Percentiles rank a stretch among this genome's conserved stretches.
Conservation (phyloP, 2,329 filamentous ascomycete genomes). For the Exophiala bonariae region DNA sequence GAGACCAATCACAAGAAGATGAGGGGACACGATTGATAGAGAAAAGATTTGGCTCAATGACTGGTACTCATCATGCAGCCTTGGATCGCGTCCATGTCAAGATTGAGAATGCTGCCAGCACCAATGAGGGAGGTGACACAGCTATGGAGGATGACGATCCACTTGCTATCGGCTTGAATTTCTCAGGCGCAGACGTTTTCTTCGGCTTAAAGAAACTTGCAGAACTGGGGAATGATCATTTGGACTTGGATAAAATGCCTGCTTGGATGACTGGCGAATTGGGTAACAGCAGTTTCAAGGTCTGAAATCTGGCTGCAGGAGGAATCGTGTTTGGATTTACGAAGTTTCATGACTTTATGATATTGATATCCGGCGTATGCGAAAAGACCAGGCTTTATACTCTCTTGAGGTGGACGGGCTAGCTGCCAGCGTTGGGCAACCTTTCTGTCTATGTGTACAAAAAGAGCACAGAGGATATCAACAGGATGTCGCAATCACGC, state of each 20-base stretch:
- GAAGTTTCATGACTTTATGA: too few relatives aligned
- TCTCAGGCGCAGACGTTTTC: conserved; percentile 77
- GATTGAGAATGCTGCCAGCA: conserved; percentile 8
- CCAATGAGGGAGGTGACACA: background rate
- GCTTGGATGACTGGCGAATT: conserved; percentile 91
- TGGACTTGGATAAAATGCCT: conserved; percentile 78
- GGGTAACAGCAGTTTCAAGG: conserved; percentile 70
- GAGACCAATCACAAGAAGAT: background rate
- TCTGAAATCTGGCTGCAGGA: conserved; percentile 35
- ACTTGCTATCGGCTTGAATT: conserved; percentile 53
- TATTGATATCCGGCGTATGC: too few relatives aligned
- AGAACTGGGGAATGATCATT: conserved; percentile 59
- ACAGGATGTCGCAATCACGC: too few relatives aligned
- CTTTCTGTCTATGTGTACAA: too few relatives aligned
- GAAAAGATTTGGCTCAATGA: conserved; percentile 21
- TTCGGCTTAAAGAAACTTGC: conserved; percentile 76
- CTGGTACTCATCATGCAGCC: conserved; percentile 16
- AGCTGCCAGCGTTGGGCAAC: too few relatives aligned
- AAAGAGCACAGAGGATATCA: too few relatives aligned
- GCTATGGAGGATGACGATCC: conserved; percentile 4
- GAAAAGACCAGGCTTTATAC: too few relatives aligned
- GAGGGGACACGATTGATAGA: conserved; percentile 7
- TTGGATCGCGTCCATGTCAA: conserved; percentile 25
- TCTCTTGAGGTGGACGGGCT: too few relatives aligned
- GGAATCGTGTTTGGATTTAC: too few relatives aligned